These are phyloP conservation scores for Lanmaoa rubissima DNA, from an alignment of 768 basidiomycete genomes.

Conservation along the genomic window DNA sequence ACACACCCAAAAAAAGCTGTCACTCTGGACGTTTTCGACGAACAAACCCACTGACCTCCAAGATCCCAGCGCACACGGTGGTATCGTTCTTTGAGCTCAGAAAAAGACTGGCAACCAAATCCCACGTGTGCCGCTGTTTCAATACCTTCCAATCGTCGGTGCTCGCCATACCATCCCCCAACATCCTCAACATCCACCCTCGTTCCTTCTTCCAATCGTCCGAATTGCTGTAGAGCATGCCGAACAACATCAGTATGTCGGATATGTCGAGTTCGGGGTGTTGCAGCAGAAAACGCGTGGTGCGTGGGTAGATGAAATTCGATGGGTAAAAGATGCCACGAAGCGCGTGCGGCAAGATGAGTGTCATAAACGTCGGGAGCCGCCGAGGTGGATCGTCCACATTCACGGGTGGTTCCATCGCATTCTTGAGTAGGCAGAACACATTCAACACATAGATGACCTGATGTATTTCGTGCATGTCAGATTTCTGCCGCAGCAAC, in stretches of 20 bases:
- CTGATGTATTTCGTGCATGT: constrained; percentile 78
- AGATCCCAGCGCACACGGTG: constrained; percentile 51
- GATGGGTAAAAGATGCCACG: constrained; percentile 84
- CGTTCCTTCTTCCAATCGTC: constrained; percentile 87
- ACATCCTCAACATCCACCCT: constrained; percentile 83
- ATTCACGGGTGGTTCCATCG: constrained; percentile 24
- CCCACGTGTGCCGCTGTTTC: constrained; percentile 84
- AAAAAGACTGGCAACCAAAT: constrained; percentile 78
- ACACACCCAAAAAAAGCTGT: background rate
- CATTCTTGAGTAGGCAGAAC: constrained; percentile 41
- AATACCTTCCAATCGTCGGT: constrained; percentile 80
- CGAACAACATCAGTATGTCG: constrained; percentile 91
- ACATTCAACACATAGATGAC: constrained; percentile 73
- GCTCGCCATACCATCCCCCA: constrained; percentile 77
- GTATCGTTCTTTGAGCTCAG: constrained; percentile 60
- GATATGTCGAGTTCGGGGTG: constrained; percentile 73
- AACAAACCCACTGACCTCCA: constrained; percentile 54
- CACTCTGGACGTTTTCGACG: background rate
- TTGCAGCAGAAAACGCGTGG: constrained; percentile 86
- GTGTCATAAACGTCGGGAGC: constrained; percentile 74
- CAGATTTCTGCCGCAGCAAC: constrained; percentile 42
- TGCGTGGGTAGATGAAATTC: constrained; percentile 83
- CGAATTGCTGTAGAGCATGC: constrained; percentile 76
- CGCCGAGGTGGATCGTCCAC: constrained; percentile 54
- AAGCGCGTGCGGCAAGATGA: constrained; percentile 81